Evolutionary conservation across 2,329 filamentous ascomycete species (phyloP), one percentile per base, ranked within the genome.

Genomic region (Alternaria tenuissima): DNA sequence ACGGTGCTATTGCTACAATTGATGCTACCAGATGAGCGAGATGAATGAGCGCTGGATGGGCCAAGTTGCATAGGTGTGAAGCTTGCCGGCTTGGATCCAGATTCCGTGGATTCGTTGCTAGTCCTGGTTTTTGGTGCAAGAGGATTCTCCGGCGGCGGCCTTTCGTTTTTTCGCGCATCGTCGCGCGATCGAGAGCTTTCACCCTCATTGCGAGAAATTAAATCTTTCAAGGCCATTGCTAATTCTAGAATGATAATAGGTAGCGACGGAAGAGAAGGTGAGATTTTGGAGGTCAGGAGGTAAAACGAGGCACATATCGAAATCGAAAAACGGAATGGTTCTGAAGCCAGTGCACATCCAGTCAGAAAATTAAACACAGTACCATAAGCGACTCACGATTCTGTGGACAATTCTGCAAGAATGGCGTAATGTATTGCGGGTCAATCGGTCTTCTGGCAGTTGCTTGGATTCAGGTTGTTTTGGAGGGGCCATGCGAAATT

Each of bases 11-110:
- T 36, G 9, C 24, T 49, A 20, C 36, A 42, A 4, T 61, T n/a
- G 30, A 48, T 26, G 18, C 14, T 56, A n/a, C 16, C 36, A 28
- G 49, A 26, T 11, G 16, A 26, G 24, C 36, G 24, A 14, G 51
- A 42, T 14, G 39, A 53, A 9, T 41, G 30, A 12, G 36, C 32
- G 30, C 53, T 51, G 14, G 24, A 12, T 26, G 52, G 43, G 41
- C 46, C 38, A 41, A 59, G 57, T 20, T 59, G 57, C 39, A 59
- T 47, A 5, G 52, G 57, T 22, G 46, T 59, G 12, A 59, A 59
- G 53, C 57, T 56, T 16, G 57, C 52, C 6, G 52, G 57, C 9
- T 26, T 44, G 7, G 48, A 34, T 18, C 43, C 28, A 7, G 55
- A 46, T 18, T 12, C 26, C n/a, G 14, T 14, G 8, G 51, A 43